These are phyloP conservation scores for Setomelanomma holmii DNA, from an alignment of 2,329 filamentous ascomycete genomes.

Conservation along the genomic window DNA sequence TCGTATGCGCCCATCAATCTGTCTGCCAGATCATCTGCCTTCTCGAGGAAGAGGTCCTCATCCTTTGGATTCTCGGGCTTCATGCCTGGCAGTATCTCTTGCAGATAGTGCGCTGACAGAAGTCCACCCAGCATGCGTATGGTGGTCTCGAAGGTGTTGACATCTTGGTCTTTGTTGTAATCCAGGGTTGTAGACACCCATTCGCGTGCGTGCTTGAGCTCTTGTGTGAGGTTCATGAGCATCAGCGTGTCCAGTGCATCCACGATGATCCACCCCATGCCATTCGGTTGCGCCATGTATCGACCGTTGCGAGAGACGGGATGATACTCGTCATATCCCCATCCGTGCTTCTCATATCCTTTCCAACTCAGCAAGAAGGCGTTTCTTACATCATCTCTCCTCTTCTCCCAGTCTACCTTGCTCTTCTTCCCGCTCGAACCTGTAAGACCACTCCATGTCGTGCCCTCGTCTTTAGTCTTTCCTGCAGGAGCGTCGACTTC, in stretches of 20 bases:
- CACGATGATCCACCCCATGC: conserved; percentile 97
- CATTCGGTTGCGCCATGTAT: conserved; percentile 81
- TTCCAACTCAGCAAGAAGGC: conserved; percentile 93
- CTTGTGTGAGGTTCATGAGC: conserved; percentile 93
- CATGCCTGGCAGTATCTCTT: conserved; percentile 79
- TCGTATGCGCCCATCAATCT: conserved; percentile 88
- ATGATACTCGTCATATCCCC: conserved; percentile 90
- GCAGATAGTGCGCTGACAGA: conserved; percentile 93
- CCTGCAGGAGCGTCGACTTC: conserved; percentile 48
- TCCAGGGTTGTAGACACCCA: conserved; percentile 84
- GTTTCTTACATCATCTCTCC: conserved; percentile 83
- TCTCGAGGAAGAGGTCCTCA: conserved; percentile 94
- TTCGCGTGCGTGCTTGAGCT: conserved; percentile 81
- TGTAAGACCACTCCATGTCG: conserved; percentile 38
- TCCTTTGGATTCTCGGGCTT: conserved; percentile 76
- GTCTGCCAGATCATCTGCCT: conserved; percentile 91
- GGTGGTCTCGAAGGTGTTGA: conserved; percentile 97
- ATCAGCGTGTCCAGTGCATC: conserved; percentile 97
- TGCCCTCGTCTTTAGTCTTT: conserved; percentile 43
- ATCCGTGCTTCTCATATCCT: conserved; percentile 89
- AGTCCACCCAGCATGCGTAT: conserved; percentile 96
- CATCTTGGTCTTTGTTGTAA: conserved; percentile 92
- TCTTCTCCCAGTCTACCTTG: conserved; percentile 74
- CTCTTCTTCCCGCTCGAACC: conserved; percentile 36
- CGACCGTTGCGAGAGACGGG: conserved; percentile 79